Evolutionary conservation across 768 basidiomycete genomes (phyloP).

Genomic region (Holtermanniella nyarrowii): DNA sequence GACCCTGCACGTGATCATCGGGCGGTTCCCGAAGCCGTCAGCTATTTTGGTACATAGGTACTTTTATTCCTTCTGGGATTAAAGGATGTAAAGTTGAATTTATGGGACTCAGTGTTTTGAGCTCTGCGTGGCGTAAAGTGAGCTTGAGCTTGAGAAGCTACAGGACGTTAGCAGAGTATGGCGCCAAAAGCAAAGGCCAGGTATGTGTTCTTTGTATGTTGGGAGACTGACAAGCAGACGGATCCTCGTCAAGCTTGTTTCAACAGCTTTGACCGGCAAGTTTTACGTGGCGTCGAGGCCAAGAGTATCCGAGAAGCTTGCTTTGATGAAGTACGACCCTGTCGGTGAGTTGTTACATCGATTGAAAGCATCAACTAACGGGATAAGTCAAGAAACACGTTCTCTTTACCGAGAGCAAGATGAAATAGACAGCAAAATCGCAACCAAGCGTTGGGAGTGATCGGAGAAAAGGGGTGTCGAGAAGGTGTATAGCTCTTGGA

Average conservation of each 20-base stretch:
- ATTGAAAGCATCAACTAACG: not conserved
- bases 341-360: slow-evolving; percentile 48
- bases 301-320: slow-evolving; percentile 63
- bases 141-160: no score
- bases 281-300: slow-evolving; percentile 77
- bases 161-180: no score
- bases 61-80: not conserved
- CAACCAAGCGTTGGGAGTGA: not conserved
- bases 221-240: no score
- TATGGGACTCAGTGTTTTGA: no score
- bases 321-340: slow-evolving; percentile 88
- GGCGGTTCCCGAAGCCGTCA: no score
- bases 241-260: slow-evolving; percentile 74
- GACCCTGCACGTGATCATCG: not conserved
- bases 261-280: slow-evolving; percentile 82
- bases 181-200: slow-evolving; percentile 32
- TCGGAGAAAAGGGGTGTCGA: no score
- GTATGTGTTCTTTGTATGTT: no score
- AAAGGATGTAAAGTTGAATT: no score
- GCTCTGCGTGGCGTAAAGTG: no score
- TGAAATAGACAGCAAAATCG: slow-evolving; percentile 21
- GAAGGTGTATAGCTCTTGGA: no score
- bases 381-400: slow-evolving; percentile 35
- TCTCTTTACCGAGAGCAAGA: slow-evolving; percentile 37
- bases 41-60: not conserved